Conservation (phyloP, 345 rosid species). For the Firmiana major region DNA sequence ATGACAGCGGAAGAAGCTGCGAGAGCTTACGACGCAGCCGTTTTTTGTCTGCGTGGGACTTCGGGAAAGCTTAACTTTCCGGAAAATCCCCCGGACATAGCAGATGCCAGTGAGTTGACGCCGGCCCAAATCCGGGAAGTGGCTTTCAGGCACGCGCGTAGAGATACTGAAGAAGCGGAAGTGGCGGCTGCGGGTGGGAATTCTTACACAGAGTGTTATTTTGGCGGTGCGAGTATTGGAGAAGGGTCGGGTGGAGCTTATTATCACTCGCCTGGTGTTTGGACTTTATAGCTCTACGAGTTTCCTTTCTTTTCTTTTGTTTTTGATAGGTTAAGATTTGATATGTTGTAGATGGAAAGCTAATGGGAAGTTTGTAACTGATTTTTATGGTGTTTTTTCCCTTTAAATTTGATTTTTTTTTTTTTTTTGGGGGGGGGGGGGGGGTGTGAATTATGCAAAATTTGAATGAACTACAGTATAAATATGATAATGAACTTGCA, state of each 20-base stretch:
- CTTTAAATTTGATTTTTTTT: not conserved
- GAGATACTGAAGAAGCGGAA: conserved; percentile 5
- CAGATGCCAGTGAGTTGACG: conserved; percentile 15
- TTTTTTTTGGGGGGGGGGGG: too few species aligned
- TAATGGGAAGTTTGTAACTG: not conserved
- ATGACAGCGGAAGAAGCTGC: conserved; percentile 58
- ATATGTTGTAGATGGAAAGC: not conserved
- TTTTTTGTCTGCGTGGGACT: conserved; percentile 48
- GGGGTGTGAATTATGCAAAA: not conserved
- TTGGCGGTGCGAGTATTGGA: not conserved
- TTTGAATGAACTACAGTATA: not conserved
- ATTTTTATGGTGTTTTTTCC: not conserved
- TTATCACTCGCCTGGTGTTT: conserved; percentile 33
- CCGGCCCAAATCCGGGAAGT: conserved; percentile 38
- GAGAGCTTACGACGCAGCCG: conserved; percentile 65
- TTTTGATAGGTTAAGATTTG: not conserved
- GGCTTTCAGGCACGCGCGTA: conserved; percentile 37
- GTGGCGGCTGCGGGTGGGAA: not conserved
- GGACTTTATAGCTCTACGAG: conserved; percentile 18
- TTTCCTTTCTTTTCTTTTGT: not conserved
- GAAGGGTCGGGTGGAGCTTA: conserved; percentile 13
- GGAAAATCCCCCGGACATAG: conserved; percentile 28
- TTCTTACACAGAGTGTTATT: not conserved
- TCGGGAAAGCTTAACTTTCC: conserved; percentile 53
- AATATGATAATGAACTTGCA: not conserved